These are phyloP conservation scores for Wickerhamomyces rabaulensis DNA, from an alignment of 805 yeast genomes.

Conservation along the genomic window DNA sequence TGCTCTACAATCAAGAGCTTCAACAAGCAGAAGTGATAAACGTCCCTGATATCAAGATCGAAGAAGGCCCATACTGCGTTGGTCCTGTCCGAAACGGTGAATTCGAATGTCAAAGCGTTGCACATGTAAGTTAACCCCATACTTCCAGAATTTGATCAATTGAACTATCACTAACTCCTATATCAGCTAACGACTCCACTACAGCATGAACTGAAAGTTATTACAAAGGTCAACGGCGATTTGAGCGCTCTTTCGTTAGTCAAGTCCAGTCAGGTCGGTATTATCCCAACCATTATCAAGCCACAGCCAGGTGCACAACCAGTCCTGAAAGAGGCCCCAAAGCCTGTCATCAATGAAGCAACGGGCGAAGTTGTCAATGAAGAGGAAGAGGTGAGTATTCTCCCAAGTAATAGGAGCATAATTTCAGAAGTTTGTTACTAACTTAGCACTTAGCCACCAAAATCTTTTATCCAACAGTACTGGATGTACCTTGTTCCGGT, in stretches of 20 bases:
- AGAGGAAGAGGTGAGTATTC: background rate
- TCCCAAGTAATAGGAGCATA: background rate
- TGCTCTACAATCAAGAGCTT: background rate
- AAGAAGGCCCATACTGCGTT: slow-evolving; percentile 17
- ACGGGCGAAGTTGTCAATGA: background rate
- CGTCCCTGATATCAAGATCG: background rate
- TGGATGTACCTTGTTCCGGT: slow-evolving; percentile 60
- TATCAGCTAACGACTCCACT: slow-evolving; percentile 10
- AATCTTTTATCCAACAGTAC: slow-evolving; percentile 52
- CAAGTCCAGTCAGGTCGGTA: background rate
- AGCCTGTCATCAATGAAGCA: background rate
- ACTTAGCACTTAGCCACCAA: slow-evolving; percentile 15
- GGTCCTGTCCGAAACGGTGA: slow-evolving; percentile 15
- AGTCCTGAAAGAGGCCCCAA: background rate
- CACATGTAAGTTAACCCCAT: slow-evolving; percentile 7
- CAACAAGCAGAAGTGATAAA: background rate
- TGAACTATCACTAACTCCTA: background rate
- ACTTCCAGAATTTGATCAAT: background rate
- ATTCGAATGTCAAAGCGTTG: slow-evolving; percentile 15
- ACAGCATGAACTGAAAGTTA: slow-evolving; percentile 12
- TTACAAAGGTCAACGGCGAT: slow-evolving; percentile 15
- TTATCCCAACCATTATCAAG: slow-evolving; percentile 9
- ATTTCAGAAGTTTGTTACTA: background rate
- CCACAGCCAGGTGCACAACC: slow-evolving; percentile 7
- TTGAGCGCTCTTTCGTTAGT: slow-evolving; percentile 11